Evolutionary conservation across 2,329 filamentous ascomycete species (phyloP), one percentile per base, ranked within the genome.

Genomic region (Aureobasidium sp.): DNA sequence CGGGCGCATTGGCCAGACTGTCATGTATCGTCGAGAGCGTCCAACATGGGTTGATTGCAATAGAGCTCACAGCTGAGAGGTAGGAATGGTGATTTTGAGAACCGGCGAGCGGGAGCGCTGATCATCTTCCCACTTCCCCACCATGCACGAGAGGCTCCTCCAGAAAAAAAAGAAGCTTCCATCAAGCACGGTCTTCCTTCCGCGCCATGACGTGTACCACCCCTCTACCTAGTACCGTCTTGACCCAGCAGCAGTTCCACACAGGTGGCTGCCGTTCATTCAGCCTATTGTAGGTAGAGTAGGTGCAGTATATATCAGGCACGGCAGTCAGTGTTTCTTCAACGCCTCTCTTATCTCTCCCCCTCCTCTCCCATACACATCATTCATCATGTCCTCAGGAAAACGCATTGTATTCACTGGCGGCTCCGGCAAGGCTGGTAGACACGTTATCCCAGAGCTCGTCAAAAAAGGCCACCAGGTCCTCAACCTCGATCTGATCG

Each of bases 391-490:
- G 56, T 39, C 37, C 12, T 64, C 50, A 45, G 73, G 71, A 54
- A 78, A 77, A 65, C 70, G 76, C 15, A 75, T 79, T 49, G 77
- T 83, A 52, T 78, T 83, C 65, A 83, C 81, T 0, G 82, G 82
- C 31, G 82, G 82, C 63, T 79, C 77, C 62, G 82, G 81, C 54
- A 81, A 82, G 70, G 81, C 80, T 19, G 81, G 82, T 9, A 75
- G 81, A 50, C 77, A 82, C 71, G 77, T 78, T n/a, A 82, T 84
- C 54, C 75, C 76, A 17, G 76, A 82, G 39, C 75, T 85, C 19
- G 70, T 82, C 33, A 72, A 76, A 11, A 72, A 75, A 62, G 81
- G 80, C 35, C 77, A 84, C 66, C 68, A 77, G 63, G 74, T 84
- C 37, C 74, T 84, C 31, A 85, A 85, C 63, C 70, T 84, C n/a